A percentile compares a stretch with the other conserved stretches of the same genome.
phyloP scores from a whole-genome alignment of 805 yeast genomes.

The Pichia occidentalis region DNA sequence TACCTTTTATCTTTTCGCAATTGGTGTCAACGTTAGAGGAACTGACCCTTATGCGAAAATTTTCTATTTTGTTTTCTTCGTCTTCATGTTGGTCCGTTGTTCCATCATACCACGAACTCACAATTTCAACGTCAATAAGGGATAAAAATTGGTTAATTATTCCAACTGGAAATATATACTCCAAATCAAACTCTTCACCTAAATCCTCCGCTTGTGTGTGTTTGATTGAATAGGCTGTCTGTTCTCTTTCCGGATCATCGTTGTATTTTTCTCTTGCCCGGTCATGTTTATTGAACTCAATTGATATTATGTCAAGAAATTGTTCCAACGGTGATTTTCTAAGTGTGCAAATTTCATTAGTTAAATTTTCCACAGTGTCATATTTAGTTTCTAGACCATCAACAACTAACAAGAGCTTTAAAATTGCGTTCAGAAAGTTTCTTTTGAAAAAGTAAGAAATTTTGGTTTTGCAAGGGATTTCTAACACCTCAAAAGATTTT shows the following conservation, averaged over 20 bases:
- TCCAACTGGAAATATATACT: neutral
- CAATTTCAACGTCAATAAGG: conserved; percentile 8
- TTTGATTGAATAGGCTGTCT: too few relatives aligned
- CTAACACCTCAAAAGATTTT: conserved; percentile 8
- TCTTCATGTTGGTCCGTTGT: neutral
- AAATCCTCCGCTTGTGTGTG: too few relatives aligned
- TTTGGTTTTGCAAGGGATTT: conserved; percentile 3
- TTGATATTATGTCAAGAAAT: conserved; percentile 4
- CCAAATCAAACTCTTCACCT: too few relatives aligned
- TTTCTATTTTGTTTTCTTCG: neutral
- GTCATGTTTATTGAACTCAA: conserved; percentile 6
- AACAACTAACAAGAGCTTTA: conserved; percentile 17
- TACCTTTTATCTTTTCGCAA: too few relatives aligned
- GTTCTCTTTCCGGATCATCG: conserved; percentile 1
- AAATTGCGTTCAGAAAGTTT: conserved; percentile 14
- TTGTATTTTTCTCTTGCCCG: neutral
- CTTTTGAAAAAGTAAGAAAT: conserved; percentile 13
- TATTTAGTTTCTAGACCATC: conserved; percentile 14
- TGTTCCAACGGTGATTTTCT: conserved; percentile 2
- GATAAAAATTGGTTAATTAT: conserved; percentile 4
- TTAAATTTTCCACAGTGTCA: neutral
- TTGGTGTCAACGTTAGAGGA: too few relatives aligned
- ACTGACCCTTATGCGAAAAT: conserved; percentile 1
- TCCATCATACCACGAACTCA: conserved; percentile 9
- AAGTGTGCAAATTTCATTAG: neutral